Percentiles rank a stretch among this genome's conserved stretches.
Evolutionary conservation across 768 basidiomycete species (phyloP).

Genomic region (Calvatia gigantea): DNA sequence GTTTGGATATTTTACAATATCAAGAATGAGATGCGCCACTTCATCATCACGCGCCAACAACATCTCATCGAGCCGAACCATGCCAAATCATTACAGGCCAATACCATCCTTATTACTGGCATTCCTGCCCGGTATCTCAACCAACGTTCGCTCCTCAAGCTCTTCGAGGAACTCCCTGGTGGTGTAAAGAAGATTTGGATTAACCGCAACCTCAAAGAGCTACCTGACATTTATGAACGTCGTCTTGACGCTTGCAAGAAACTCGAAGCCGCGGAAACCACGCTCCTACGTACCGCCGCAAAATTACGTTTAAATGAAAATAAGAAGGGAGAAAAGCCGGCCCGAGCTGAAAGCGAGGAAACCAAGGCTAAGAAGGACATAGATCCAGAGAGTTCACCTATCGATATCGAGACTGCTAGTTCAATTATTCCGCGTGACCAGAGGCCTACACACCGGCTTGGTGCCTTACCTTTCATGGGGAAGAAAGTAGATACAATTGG

Average conservation of each 20-base stretch:
- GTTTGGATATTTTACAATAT: conserved; percentile 88
- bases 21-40: conserved; percentile 75
- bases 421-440: conserved; percentile 58
- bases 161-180: conserved; percentile 85
- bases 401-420: conserved; percentile 19
- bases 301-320: conserved; percentile 61
- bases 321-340: conserved; percentile 40
- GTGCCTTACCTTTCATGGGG: conserved; percentile 61
- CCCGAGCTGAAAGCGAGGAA: conserved; percentile 14
- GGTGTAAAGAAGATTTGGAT: conserved; percentile 92
- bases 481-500: conserved; percentile 92
- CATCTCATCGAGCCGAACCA: conserved; percentile 76
- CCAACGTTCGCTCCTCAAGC: conserved; percentile 55
- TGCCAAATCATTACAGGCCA: conserved; percentile 78
- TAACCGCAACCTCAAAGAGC: conserved; percentile 82
- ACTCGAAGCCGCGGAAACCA: conserved; percentile 85
- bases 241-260: conserved; percentile 69
- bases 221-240: conserved; percentile 80
- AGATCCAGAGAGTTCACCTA: conserved; percentile 19
- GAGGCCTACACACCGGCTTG: conserved; percentile 78
- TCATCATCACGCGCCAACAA: conserved; percentile 74
- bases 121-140: conserved; percentile 79
- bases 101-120: conserved; percentile 87
- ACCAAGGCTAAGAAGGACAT: conserved; percentile 14
- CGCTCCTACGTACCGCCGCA: conserved; percentile 68